Conservation (phyloP, 257 asterid species). For the Phtheirospermum japonicum region DNA sequence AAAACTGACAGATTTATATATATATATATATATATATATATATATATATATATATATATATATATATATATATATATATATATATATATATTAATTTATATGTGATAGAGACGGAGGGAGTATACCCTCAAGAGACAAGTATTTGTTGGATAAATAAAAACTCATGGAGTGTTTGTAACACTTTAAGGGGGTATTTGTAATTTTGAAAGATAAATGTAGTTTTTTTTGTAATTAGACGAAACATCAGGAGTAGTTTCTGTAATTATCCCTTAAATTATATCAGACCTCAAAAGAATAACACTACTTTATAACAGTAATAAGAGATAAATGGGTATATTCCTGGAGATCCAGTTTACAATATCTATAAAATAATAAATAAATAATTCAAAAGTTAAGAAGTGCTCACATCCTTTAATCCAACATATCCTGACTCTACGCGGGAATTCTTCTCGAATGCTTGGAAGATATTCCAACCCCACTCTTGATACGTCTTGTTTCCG, state of each 20-base stretch:
- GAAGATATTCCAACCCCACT: slow-evolving; percentile 99
- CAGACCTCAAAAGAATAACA: background rate
- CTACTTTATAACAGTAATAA: background rate
- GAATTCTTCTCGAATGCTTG: slow-evolving; percentile 99
- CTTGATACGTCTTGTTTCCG: slow-evolving; percentile 96
- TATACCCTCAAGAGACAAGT: background rate
- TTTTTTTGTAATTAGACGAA: background rate
- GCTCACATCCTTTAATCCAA: slow-evolving; percentile 96
- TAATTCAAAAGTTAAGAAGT: slow-evolving; percentile 16
- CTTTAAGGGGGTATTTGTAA: background rate
- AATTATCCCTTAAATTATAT: background rate
- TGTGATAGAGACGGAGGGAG: no score
- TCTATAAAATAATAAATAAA: background rate
- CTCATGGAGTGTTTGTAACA: background rate
- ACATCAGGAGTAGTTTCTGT: background rate
- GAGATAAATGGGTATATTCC: slow-evolving; percentile 3
- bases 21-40: no score
- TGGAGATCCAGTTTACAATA: background rate
- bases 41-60: no score
- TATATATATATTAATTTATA: no score
- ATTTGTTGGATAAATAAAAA: background rate
- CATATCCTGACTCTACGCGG: slow-evolving; percentile 84
- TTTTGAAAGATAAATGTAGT: background rate
- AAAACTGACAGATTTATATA: no score
- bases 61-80: no score